Percentiles rank a stretch among this genome's conserved stretches.
phyloP scores from a whole-genome alignment of 1,284 basidiomycete species.

The Rhodotorula sp. region DNA sequence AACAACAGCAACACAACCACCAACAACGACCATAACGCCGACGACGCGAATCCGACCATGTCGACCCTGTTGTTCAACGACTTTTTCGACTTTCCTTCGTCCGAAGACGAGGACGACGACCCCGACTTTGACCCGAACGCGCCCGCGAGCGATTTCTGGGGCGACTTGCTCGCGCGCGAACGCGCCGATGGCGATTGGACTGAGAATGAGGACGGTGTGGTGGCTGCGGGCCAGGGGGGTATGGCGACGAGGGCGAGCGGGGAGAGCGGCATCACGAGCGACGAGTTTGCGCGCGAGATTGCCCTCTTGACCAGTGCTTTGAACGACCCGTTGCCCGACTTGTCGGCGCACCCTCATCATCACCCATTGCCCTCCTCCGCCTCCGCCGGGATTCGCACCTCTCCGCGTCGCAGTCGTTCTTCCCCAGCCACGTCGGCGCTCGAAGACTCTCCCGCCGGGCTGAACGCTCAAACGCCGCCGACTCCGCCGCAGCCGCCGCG shows the following conservation, averaged over 20 bases:
- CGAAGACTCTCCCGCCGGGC: too few relatives aligned
- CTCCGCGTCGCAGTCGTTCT: background rate
- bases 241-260: background rate
- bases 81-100: slow-evolving; percentile 33
- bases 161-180: slow-evolving; percentile 4
- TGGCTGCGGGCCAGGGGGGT: background rate
- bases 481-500: background rate
- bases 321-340: background rate
- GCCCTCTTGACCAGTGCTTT: slow-evolving; percentile 13
- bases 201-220: slow-evolving; percentile 1
- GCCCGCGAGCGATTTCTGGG: slow-evolving; percentile 11
- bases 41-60: slow-evolving; percentile 10
- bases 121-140: slow-evolving; percentile 27
- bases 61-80: slow-evolving; percentile 39
- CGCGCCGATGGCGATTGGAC: background rate
- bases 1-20: background rate
- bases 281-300: slow-evolving; percentile 28
- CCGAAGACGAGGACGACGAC: slow-evolving; percentile 35
- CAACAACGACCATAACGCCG: background rate
- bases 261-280: slow-evolving; percentile 6
- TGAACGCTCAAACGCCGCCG: too few relatives aligned
- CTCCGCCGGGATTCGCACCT: background rate
- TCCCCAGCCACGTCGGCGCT: background rate
- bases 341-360: background rate
- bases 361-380: background rate